Percentiles rank a stretch among this genome's conserved stretches.
phyloP scores from a whole-genome alignment of 2,329 filamentous ascomycete genomes.

The Venturia nashicola region DNA sequence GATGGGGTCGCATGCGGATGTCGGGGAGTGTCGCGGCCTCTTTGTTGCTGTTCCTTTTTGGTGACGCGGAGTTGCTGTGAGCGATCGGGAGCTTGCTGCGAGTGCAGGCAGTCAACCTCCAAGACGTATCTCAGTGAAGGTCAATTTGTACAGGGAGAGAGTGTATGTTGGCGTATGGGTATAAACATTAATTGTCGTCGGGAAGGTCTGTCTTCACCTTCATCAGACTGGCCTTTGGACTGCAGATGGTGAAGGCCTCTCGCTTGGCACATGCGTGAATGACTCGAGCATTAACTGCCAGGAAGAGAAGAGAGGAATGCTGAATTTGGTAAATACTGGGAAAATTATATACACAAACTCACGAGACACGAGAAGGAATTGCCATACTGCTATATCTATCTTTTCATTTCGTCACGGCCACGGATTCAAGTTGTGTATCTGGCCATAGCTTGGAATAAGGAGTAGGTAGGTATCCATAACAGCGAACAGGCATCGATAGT shows the following conservation, averaged over 20 bases:
- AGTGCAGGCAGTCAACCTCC: not conserved
- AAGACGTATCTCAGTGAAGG: not conserved
- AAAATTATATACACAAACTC: not conserved
- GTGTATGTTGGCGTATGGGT: not conserved
- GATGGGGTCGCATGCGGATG: not conserved
- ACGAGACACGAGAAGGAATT: not conserved
- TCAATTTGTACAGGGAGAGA: not conserved
- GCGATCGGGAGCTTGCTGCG: not conserved
- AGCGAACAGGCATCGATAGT: not conserved
- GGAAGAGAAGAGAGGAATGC: not conserved
- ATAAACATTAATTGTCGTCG: not conserved
- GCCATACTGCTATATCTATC: not conserved
- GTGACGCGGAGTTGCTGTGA: not conserved
- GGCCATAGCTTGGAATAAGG: not conserved
- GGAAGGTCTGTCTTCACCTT: not conserved
- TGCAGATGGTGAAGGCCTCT: not conserved
- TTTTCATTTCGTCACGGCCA: not conserved
- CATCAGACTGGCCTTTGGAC: slow-evolving; percentile 1
- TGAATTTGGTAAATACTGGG: not conserved
- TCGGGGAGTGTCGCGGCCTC: not conserved
- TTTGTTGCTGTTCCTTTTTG: not conserved
- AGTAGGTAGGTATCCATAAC: not conserved
- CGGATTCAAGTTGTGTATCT: not conserved
- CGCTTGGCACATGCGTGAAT: not conserved
- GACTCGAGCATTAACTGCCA: not conserved